Percentiles rank a stretch among this genome's conserved stretches.
These are phyloP conservation scores for Teratosphaeria nubilosa DNA, from an alignment of 2,329 filamentous ascomycete species.

Conservation along the genomic window DNA sequence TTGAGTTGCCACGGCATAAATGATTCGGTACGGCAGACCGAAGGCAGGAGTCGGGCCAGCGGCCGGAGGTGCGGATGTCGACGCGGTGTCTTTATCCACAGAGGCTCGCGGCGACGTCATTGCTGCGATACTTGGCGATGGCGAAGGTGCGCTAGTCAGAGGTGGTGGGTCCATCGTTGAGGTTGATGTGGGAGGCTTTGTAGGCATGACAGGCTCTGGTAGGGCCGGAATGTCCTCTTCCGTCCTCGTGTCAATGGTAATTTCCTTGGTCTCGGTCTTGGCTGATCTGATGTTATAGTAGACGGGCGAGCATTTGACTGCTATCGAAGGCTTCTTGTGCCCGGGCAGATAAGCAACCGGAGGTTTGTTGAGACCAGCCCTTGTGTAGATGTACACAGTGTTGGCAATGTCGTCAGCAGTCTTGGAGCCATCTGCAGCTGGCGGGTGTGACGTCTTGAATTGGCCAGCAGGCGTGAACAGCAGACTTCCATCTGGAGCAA, in stretches of 20 bases:
- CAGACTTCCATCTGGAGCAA: constrained; percentile 88
- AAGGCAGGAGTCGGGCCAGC: constrained; percentile 54
- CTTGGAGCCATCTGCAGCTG: constrained; percentile 58
- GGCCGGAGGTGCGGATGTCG: constrained; percentile 40
- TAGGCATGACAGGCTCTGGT: constrained; percentile 63
- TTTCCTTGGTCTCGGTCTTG: constrained; percentile 62
- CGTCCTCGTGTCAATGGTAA: constrained; percentile 82
- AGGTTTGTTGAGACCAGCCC: constrained; percentile 91
- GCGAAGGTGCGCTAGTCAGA: constrained; percentile 45
- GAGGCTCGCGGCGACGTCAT: constrained; percentile 42
- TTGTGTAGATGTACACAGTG: constrained; percentile 95
- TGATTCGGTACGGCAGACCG: constrained; percentile 78
- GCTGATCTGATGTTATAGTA: constrained; percentile 71
- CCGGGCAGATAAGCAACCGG: constrained; percentile 90
- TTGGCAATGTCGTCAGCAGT: constrained; percentile 80
- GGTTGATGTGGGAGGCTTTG: constrained; percentile 46
- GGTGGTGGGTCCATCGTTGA: constrained; percentile 78
- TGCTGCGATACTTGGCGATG: constrained; percentile 41
- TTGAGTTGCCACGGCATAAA: constrained; percentile 95
- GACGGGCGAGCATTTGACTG: constrained; percentile 85
- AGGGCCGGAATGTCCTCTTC: constrained; percentile 76
- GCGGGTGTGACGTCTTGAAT: constrained; percentile 69
- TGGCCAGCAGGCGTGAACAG: constrained; percentile 5
- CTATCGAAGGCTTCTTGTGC: constrained; percentile 96
- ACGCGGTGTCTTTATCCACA: constrained; percentile 41